Percentiles rank a stretch among this genome's conserved stretches.
Conservation (phyloP, 2,329 filamentous ascomycete genomes). For the Sclerotinia subarctica region DNA sequence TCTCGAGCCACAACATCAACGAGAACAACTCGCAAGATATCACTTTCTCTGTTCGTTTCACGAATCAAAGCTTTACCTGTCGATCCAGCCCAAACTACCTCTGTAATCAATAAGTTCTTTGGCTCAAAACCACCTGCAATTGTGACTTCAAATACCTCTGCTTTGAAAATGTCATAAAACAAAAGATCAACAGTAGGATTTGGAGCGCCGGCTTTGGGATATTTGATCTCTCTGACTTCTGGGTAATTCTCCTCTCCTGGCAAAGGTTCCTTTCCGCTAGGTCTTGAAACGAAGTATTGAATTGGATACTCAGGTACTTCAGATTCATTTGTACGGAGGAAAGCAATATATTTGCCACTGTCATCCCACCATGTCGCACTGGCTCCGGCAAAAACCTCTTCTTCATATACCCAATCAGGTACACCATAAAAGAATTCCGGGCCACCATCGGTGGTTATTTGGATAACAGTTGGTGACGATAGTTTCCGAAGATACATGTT, state of each 20-base stretch:
- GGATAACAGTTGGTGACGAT: conserved; percentile 41
- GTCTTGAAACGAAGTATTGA: conserved; percentile 86
- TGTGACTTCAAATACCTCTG: conserved; percentile 75
- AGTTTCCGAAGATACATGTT: conserved; percentile 80
- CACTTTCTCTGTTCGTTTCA: conserved; percentile 91
- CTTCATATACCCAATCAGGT: conserved; percentile 95
- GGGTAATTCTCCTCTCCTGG: conserved; percentile 83
- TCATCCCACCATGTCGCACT: conserved; percentile 94
- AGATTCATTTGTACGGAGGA: conserved; percentile 90
- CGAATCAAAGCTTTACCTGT: conserved; percentile 76
- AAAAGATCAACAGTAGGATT: conserved; percentile 86
- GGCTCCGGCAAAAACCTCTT: conserved; percentile 74
- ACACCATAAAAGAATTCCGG: conserved; percentile 90
- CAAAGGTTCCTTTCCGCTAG: conserved; percentile 67
- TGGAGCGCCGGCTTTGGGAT: conserved; percentile 90
- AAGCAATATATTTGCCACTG: conserved; percentile 85
- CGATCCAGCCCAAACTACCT: conserved; percentile 82
- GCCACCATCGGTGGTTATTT: conserved; percentile 84
- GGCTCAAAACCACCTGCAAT: conserved; percentile 75
- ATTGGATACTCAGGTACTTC: conserved; percentile 87
- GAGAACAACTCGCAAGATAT: conserved; percentile 81
- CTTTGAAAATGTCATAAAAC: conserved; percentile 80
- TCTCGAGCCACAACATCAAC: conserved; percentile 72
- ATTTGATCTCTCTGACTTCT: conserved; percentile 89
- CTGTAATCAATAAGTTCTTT: conserved; percentile 84